phyloP scores from a whole-genome alignment of 176 grass and related monocot species.

The Elaeis guineensis region DNA sequence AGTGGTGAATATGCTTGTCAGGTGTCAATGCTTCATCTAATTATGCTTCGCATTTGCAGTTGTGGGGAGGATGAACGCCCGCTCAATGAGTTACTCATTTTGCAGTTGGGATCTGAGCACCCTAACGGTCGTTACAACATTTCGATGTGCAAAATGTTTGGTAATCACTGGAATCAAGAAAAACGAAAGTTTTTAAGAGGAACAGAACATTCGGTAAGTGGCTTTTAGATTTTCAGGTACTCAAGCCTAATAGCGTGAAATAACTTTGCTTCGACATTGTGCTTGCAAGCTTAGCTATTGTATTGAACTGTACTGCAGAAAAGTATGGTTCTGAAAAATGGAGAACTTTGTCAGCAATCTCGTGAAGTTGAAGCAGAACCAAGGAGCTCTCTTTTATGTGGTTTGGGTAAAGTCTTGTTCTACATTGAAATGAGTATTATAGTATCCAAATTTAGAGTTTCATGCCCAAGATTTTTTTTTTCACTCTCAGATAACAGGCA shows the following conservation, averaged over 20 bases:
- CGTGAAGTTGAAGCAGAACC: slow-evolving; percentile 39
- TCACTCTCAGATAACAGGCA: slow-evolving; percentile 43
- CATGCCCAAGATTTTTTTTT: too few species aligned
- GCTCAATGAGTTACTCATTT: slow-evolving; percentile 77
- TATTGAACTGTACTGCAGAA: slow-evolving; percentile 19
- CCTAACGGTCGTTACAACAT: slow-evolving; percentile 96
- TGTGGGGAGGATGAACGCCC: slow-evolving; percentile 90
- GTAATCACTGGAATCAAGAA: slow-evolving; percentile 87
- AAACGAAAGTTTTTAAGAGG: slow-evolving; percentile 56
- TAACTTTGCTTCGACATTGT: too few species aligned
- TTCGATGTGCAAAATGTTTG: slow-evolving; percentile 88
- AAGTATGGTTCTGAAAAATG: slow-evolving; percentile 25
- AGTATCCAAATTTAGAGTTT: too few species aligned
- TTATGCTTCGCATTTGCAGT: slow-evolving; percentile 24
- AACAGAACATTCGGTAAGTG: slow-evolving; percentile 34
- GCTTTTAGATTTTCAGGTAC: too few species aligned
- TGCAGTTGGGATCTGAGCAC: slow-evolving; percentile 88
- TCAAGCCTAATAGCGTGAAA: too few species aligned
- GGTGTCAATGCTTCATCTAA: too few species aligned
- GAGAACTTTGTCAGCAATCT: slow-evolving; percentile 29
- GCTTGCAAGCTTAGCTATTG: too few species aligned
- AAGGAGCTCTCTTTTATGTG: slow-evolving; percentile 30
- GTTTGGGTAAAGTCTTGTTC: slow-evolving; percentile 33
- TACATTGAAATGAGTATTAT: neutral
- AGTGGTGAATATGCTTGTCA: too few species aligned